Conservation (phyloP, 2,329 filamentous ascomycete genomes). For the Hymenoscyphus infarciens region DNA sequence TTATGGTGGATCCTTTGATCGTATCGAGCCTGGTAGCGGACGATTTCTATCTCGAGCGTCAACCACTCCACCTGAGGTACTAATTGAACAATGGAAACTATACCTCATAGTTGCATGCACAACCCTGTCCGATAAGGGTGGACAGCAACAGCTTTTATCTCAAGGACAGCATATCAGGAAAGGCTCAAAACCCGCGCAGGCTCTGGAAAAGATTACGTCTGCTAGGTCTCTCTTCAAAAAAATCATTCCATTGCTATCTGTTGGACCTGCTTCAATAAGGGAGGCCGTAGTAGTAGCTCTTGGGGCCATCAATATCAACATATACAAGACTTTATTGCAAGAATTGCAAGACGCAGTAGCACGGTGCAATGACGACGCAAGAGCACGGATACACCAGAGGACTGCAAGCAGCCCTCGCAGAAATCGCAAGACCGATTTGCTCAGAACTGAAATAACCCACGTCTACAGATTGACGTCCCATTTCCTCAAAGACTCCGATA, state of each 20-base stretch:
- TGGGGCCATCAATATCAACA: slow-evolving; percentile 90
- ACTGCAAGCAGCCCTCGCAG: slow-evolving; percentile 77
- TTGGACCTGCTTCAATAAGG: slow-evolving; percentile 74
- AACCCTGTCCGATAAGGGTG: slow-evolving; percentile 80
- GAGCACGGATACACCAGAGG: slow-evolving; percentile 80
- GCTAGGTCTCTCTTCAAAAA: slow-evolving; percentile 87
- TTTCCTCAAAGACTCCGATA: slow-evolving; percentile 73
- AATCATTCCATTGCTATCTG: slow-evolving; percentile 81
- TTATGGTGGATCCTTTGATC: slow-evolving; percentile 48
- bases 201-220: slow-evolving; percentile 77
- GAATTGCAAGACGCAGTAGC: slow-evolving; percentile 83
- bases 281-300: slow-evolving; percentile 89
- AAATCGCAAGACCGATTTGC: slow-evolving; percentile 77
- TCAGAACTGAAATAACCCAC: slow-evolving; percentile 92
- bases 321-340: slow-evolving; percentile 87
- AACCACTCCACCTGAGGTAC: slow-evolving; percentile 74
- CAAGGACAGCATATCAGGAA: slow-evolving; percentile 76
- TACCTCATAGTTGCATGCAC: slow-evolving; percentile 97
- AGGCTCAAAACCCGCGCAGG: slow-evolving; percentile 66
- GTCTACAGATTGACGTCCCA: slow-evolving; percentile 93
- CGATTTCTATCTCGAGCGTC: slow-evolving; percentile 47
- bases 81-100: slow-evolving; percentile 97
- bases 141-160: slow-evolving; percentile 53
- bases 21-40: slow-evolving; percentile 50
- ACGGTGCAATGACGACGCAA: slow-evolving; percentile 84